Evolutionary conservation across 2,329 filamentous ascomycete species (phyloP), one percentile per base, ranked within the genome.

Genomic region (Zelopaecilomyces penicillatus): DNA sequence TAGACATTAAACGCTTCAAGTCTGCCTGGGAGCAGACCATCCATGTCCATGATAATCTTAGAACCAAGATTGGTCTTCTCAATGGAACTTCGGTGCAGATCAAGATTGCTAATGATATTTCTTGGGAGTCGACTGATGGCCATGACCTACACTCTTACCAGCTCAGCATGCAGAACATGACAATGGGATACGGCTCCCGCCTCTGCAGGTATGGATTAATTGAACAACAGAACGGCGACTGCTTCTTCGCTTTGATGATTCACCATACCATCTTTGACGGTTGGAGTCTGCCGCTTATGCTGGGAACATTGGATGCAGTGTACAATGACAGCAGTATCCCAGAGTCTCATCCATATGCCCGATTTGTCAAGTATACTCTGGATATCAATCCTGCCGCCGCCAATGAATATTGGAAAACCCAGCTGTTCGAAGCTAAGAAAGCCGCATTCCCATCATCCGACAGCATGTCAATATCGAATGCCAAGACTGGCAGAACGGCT

Each of bases 1-100:
- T 55, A 2, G 51, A 62, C 7, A 27, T 45, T 5, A 6, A 38
- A 4, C 43, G 6, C 5, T 48, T 51, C 35, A 47, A 46, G 29
- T 6, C 19, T 7, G 50, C 50, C 7, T 51, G 50, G 47, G 47
- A 48, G 30, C 27, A 30, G 5, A 46, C 43, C 4, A 37, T 46
- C 3, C 12, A 42, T 26, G 12, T 36, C 11, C 41, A 38, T 9
- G 8, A 27, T 5, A 50, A 42, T 31, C 29, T 50, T 7, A 39
- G 50, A 5, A 48, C 50, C 4, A 40, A 45, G 5, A 50, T 51
- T 31, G 29, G 47, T 12, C 37, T 41, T 5, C 9, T 44, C 4
- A 11, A 36, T 19, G 46, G 40, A 2, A 10, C 32, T 10, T 36
- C 44, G 10, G 6, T 43, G 3, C 49, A 50, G 27, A 10, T 38